Conservation (phyloP, 1,284 basidiomycete genomes). For the Coriolopsis trogii region DNA sequence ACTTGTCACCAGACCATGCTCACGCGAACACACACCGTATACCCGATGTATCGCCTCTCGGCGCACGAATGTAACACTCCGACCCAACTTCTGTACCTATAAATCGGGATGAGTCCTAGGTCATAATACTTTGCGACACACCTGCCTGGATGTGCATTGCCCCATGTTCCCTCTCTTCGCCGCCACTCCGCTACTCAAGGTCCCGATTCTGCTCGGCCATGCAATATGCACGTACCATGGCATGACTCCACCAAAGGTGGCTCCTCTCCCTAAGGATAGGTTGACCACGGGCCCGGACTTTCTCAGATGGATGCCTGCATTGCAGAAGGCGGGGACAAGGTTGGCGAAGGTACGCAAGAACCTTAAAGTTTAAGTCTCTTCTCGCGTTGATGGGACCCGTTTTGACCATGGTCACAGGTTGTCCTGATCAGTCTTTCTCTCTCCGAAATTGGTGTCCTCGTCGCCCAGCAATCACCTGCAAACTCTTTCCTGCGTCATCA, state of each 20-base stretch:
- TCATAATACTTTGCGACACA: background rate
- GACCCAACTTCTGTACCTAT: too few species aligned
- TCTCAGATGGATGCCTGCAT: background rate
- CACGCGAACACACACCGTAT: too few species aligned
- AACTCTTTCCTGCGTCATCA: background rate
- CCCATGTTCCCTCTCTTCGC: background rate
- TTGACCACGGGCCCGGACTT: background rate
- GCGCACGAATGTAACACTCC: too few species aligned
- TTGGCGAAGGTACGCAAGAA: background rate
- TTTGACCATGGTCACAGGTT: too few species aligned
- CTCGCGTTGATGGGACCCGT: too few species aligned
- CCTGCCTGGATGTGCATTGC: too few species aligned
- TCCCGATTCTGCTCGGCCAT: conserved; percentile 8
- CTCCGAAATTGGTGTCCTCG: background rate
- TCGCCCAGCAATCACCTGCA: background rate
- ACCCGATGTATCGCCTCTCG: too few species aligned
- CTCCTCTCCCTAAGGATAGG: conserved; percentile 2
- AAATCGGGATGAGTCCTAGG: background rate
- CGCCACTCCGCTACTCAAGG: conserved; percentile 7
- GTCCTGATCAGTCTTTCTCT: conserved; percentile 1
- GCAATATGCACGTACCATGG: conserved; percentile 6
- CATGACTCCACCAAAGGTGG: conserved; percentile 3
- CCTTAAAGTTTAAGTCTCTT: background rate
- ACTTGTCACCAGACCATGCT: too few species aligned
- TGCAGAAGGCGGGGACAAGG: background rate